A percentile compares a stretch with the other conserved stretches of the same genome.
Evolutionary conservation across 768 basidiomycete species (phyloP).

Genomic region (Tulasnella sp.): DNA sequence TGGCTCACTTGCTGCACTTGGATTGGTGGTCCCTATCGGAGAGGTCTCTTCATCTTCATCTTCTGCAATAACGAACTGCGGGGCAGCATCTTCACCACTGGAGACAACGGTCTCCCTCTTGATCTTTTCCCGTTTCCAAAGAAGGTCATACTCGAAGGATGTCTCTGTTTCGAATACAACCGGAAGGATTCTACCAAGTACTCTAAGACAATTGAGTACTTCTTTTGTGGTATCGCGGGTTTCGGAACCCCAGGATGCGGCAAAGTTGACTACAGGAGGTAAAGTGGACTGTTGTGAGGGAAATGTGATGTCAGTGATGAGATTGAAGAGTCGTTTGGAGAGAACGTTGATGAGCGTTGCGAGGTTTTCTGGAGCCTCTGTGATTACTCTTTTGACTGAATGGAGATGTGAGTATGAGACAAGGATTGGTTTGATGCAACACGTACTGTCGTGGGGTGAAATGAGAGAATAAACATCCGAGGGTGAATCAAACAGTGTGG

Average conservation of each 20-base stretch:
- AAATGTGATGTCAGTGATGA: slow-evolving; percentile 69
- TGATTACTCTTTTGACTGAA: slow-evolving; percentile 67
- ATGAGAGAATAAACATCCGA: slow-evolving; percentile 87
- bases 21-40: slow-evolving; percentile 13
- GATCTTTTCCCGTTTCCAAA: slow-evolving; percentile 63
- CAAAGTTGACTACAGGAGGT: slow-evolving; percentile 44
- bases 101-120: slow-evolving; percentile 22
- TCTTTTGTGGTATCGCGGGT: slow-evolving; percentile 69
- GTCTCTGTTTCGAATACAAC: slow-evolving; percentile 72
- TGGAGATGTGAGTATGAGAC: slow-evolving; percentile 14
- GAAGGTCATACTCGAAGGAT: slow-evolving; percentile 61
- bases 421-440: slow-evolving; percentile 9
- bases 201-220: slow-evolving; percentile 81
- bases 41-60: slow-evolving; percentile 35
- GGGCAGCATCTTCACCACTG: slow-evolving; percentile 14
- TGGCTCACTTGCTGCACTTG: slow-evolving; percentile 24
- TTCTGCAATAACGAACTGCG: slow-evolving; percentile 82
- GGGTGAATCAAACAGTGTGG: slow-evolving; percentile 72
- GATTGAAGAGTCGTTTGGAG: slow-evolving; percentile 53
- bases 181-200: slow-evolving; percentile 78
- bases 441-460: slow-evolving; percentile 68
- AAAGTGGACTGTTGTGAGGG: slow-evolving; percentile 48
- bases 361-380: slow-evolving; percentile 76
- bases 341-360: slow-evolving; percentile 66
- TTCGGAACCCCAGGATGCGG: slow-evolving; percentile 26